Evolutionary conservation across 495 filamentous ascomycete genomes (phyloP).

Genomic region (Choiromyces venosus): DNA sequence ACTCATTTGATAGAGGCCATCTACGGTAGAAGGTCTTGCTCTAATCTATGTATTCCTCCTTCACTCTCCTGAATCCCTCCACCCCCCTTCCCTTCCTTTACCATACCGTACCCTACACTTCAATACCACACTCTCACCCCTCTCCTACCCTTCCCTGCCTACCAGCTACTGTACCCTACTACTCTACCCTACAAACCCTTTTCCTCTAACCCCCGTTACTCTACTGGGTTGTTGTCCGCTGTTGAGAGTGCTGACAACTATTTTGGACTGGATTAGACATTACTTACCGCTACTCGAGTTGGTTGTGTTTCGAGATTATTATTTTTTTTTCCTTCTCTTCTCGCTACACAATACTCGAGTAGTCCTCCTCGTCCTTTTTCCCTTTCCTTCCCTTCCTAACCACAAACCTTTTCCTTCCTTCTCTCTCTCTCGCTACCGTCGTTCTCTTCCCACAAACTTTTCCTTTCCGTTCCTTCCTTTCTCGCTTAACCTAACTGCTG

Average conservation of each 20-base stretch:
- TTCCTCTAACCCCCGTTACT: not conserved
- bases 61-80: not conserved
- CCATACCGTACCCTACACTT: not conserved
- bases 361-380: constrained; percentile 19
- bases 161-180: not conserved
- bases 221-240: not conserved
- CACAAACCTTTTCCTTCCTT: constrained; percentile 16
- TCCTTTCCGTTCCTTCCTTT: not conserved
- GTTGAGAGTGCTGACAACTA: not conserved
- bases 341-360: constrained; percentile 16
- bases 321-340: constrained; percentile 21
- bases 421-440: constrained; percentile 26
- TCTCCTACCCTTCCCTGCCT: no score
- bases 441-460: constrained; percentile 17
- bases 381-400: constrained; percentile 14
- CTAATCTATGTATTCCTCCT: not conserved
- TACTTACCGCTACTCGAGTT: no score
- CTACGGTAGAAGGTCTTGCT: not conserved
- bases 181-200: not conserved
- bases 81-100: not conserved
- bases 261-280: not conserved
- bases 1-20: not conserved
- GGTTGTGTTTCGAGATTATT: constrained; percentile 15
- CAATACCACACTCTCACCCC: not conserved
- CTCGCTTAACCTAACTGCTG: not conserved